Evolutionary conservation across 257 asterid genomes (phyloP).

Genomic region (Lithospermum erythrorhizon): DNA sequence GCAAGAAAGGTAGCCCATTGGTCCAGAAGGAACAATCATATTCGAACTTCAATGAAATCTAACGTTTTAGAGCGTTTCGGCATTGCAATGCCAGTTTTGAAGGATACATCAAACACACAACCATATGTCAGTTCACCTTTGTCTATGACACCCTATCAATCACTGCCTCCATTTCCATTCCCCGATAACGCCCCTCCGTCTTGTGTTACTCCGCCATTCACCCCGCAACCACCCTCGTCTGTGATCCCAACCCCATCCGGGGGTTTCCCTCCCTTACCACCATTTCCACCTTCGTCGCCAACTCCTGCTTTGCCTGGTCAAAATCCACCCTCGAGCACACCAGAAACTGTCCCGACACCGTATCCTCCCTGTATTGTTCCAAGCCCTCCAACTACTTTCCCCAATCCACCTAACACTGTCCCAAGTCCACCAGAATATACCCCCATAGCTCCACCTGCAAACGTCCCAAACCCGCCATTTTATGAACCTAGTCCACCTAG

Average conservation of each 20-base stretch:
- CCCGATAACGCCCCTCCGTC: conserved; percentile 47
- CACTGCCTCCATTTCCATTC: conserved; percentile 60
- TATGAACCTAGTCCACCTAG: conserved; percentile 33
- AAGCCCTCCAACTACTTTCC: conserved; percentile 12
- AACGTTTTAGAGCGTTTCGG: not conserved
- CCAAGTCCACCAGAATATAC: conserved; percentile 28
- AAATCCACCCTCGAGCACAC: not conserved
- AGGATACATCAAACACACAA: conserved; percentile 38
- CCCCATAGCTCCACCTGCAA: not conserved
- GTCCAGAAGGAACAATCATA: not conserved
- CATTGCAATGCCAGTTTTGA: conserved; percentile 10
- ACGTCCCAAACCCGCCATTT: conserved; percentile 18
- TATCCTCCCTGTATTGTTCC: conserved; percentile 14
- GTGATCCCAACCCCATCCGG: conserved; percentile 27
- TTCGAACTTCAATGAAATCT: not conserved
- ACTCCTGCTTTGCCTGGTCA: conserved; percentile 11
- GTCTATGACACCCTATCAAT: conserved; percentile 65
- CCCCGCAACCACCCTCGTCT: conserved; percentile 33
- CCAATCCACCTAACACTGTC: conserved; percentile 24
- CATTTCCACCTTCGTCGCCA: conserved; percentile 8
- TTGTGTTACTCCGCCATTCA: conserved; percentile 46
- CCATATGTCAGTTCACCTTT: conserved; percentile 63
- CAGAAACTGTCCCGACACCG: conserved; percentile 8
- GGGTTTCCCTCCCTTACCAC: conserved; percentile 31
- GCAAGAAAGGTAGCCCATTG: conserved; percentile 23